Evolutionary conservation across 495 filamentous ascomycete species (phyloP), one percentile per base, ranked within the genome.

Genomic region (Neurospora sp.): DNA sequence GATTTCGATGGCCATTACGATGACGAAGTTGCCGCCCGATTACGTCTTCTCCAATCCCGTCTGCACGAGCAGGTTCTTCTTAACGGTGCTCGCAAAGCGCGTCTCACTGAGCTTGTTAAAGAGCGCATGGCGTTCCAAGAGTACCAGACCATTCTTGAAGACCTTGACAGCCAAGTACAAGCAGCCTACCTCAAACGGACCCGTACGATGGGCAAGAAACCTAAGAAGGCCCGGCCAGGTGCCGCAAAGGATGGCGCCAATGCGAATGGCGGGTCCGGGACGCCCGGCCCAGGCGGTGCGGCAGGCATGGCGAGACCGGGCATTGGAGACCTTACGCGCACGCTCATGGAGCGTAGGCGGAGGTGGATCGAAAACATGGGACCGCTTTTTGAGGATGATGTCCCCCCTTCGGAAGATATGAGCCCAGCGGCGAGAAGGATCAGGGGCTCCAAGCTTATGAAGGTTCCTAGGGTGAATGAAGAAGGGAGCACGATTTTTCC

Each of bases 121-220:
- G 95, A 96, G 79, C 89, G 92, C 74, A 93, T 98, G 89, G 96
- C 96, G 2, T 88, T 93, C 79, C 96, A 98, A 75, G 96, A 99
- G 79, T 99, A 96, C 82, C 90, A 89, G 76, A 98, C 94, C 75
- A 99, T 99, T 78, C 90, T 95, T 73, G 96, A 99, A 77, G 96
- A 98, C 80, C 90, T 99, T 35, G 96, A 99, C 82, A 88, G 89
- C 70, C 96, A 99, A 81, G 95, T 99, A 69, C 93, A 98, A 78
- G 90, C 93, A 77, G 94, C 94, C 37, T 99, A 97, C 77, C 89
- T 96, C 44, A 98, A 98, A 85, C 92, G 96, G 48, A 97, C 93
- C n/a, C 91, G 96, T 39, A 97, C 92, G 5, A 90, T 98, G 83
- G 92, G 93, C 78, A 97, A 93, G 74, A 97, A 93, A 74, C 93